Evolutionary conservation across 2,329 filamentous ascomycete genomes (phyloP).

Genomic region (Alternaria sp.): DNA sequence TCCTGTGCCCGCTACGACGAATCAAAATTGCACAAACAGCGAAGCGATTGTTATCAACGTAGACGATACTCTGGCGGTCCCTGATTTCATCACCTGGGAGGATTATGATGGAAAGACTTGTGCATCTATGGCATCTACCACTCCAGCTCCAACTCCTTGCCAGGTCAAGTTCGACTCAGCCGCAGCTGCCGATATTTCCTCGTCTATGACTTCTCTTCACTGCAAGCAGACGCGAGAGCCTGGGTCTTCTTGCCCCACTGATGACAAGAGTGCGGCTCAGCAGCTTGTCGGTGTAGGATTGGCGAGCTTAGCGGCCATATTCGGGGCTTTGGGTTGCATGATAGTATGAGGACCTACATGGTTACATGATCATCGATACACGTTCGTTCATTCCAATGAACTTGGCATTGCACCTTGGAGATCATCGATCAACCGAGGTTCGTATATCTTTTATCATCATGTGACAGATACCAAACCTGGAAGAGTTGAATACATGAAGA

Average conservation of each 20-base stretch:
- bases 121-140: not conserved
- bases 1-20: not conserved
- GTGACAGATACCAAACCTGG: no score
- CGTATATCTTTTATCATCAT: no score
- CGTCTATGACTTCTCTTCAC: no score
- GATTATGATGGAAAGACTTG: not conserved
- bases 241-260: not conserved
- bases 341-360: not conserved
- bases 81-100: not conserved
- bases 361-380: not conserved
- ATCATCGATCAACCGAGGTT: no score
- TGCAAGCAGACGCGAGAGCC: not conserved
- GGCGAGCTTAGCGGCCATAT: not conserved
- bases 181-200: no score
- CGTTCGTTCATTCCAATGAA: no score
- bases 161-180: no score
- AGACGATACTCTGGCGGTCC: not conserved
- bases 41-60: not conserved
- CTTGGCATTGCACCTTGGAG: no score
- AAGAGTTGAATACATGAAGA: no score
- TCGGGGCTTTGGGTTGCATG: not conserved
- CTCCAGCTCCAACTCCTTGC: not conserved
- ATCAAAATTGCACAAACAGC: not conserved
- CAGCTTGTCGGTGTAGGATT: not conserved
- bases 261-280: not conserved